Evolutionary conservation across 208 protist genomes (phyloP).

Genomic region (Crithidia thermophila): DNA sequence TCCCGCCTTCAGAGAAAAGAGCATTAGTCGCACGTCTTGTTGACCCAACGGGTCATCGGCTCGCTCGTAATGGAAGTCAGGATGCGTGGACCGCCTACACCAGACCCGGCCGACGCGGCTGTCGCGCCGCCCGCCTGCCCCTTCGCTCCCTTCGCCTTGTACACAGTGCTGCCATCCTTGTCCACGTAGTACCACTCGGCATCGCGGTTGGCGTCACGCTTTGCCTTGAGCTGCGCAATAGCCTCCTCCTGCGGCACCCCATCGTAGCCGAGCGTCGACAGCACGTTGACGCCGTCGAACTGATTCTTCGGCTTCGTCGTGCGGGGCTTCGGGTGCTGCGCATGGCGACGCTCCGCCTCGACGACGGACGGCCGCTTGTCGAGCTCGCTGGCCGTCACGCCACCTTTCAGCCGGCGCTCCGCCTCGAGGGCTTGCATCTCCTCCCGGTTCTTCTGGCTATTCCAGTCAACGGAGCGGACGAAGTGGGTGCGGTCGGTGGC

Average conservation of each 20-base stretch:
- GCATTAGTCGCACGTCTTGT: slow-evolving; percentile 52
- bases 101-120: background rate
- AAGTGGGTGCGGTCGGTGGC: slow-evolving; percentile 67
- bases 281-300: slow-evolving; percentile 79
- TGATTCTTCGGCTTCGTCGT: slow-evolving; percentile 84
- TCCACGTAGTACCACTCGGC: slow-evolving; percentile 72
- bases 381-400: background rate
- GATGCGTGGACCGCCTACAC: slow-evolving; percentile 31
- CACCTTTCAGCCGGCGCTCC: slow-evolving; percentile 18
- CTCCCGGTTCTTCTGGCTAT: slow-evolving; percentile 46
- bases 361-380: slow-evolving; percentile 27
- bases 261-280: slow-evolving; percentile 61
- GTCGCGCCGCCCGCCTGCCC: background rate
- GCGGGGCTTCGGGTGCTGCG: slow-evolving; percentile 24
- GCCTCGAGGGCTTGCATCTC: slow-evolving; percentile 37
- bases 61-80: slow-evolving; percentile 37
- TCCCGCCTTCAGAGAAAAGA: background rate
- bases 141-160: slow-evolving; percentile 50
- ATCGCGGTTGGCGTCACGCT: slow-evolving; percentile 42
- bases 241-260: slow-evolving; percentile 53
- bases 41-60: slow-evolving; percentile 66
- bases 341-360: slow-evolving; percentile 23
- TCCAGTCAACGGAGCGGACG: slow-evolving; percentile 70
- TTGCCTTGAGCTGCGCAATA: slow-evolving; percentile 54
- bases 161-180: slow-evolving; percentile 78